phyloP scores from a whole-genome alignment of 257 asterid species.

The Fraxinus pennsylvanica region DNA sequence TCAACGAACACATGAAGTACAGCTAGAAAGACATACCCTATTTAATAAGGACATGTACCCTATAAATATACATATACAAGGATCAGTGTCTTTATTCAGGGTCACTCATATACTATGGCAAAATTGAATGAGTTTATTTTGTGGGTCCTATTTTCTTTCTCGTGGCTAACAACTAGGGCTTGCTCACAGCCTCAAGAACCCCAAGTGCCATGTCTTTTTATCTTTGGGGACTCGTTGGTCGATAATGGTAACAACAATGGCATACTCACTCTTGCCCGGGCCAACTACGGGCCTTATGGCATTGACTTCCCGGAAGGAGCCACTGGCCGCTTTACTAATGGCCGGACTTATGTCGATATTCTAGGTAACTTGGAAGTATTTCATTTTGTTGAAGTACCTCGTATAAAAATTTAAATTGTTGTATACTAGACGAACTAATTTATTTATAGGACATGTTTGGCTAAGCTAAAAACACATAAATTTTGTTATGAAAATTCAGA shows the following conservation, averaged over 20 bases:
- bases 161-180: constrained; percentile 31
- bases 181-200: constrained; percentile 46
- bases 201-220: constrained; percentile 71
- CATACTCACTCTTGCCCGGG: constrained; percentile 70
- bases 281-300: constrained; percentile 85
- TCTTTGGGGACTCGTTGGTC: constrained; percentile 86
- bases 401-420: background rate
- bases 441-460: background rate
- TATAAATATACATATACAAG: constrained; percentile 24
- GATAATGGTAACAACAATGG: constrained; percentile 90
- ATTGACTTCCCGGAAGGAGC: constrained; percentile 76
- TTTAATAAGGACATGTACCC: constrained; percentile 30
- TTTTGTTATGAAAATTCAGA: too few relatives aligned
- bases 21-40: constrained; percentile 30
- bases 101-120: constrained; percentile 26
- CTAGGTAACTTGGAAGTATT: constrained; percentile 43
- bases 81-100: background rate
- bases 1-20: constrained; percentile 32
- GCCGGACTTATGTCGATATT: constrained; percentile 78
- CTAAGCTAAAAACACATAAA: too few relatives aligned
- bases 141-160: constrained; percentile 30
- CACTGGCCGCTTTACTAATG: constrained; percentile 87
- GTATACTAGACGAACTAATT: background rate
- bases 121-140: constrained; percentile 21
- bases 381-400: background rate